Percentiles rank a stretch among this genome's conserved stretches.
Evolutionary conservation across 139 green algal genomes (phyloP).

Genomic region (Yamagishiella unicocca): DNA sequence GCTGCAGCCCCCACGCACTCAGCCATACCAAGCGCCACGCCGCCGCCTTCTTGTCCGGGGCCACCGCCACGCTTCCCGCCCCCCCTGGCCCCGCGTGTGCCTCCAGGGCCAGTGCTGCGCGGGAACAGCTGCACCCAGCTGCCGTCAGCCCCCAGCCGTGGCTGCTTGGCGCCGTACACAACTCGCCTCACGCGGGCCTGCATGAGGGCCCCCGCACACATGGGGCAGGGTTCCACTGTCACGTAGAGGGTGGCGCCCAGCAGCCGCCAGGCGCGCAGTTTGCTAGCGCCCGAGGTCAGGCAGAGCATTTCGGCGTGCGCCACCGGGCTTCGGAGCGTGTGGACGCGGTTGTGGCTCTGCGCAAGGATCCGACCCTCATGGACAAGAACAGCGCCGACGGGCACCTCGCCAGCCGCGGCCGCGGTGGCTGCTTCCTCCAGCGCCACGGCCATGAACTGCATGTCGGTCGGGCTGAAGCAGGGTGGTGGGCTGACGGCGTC

Average conservation of each 20-base stretch:
- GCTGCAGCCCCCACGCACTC: too few species aligned
- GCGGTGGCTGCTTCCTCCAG: conserved; percentile 61
- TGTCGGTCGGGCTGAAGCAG: background rate
- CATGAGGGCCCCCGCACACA: conserved; percentile 95
- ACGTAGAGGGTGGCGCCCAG: conserved; percentile 89
- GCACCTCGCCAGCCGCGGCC: conserved; percentile 77
- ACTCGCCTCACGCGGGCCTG: conserved; percentile 82
- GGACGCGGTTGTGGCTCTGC: conserved; percentile 71
- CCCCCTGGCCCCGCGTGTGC: too few species aligned
- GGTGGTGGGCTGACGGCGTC: background rate
- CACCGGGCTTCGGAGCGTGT: conserved; percentile 73
- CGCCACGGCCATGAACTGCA: conserved; percentile 66
- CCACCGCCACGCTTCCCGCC: too few species aligned
- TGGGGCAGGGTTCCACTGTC: conserved; percentile 95
- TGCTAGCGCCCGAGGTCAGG: conserved; percentile 67
- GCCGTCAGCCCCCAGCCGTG: conserved; percentile 87
- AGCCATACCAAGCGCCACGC: too few species aligned
- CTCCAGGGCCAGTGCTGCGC: background rate
- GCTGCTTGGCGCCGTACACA: conserved; percentile 91
- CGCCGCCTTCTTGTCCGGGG: too few species aligned
- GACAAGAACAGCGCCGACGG: conserved; percentile 88
- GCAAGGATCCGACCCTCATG: conserved; percentile 61
- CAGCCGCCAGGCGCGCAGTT: conserved; percentile 76
- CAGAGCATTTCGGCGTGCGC: conserved; percentile 91
- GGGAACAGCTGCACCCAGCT: conserved; percentile 88